Evolutionary conservation across 495 filamentous ascomycete genomes (phyloP).

Genomic region (Penicillium simplicissimum): DNA sequence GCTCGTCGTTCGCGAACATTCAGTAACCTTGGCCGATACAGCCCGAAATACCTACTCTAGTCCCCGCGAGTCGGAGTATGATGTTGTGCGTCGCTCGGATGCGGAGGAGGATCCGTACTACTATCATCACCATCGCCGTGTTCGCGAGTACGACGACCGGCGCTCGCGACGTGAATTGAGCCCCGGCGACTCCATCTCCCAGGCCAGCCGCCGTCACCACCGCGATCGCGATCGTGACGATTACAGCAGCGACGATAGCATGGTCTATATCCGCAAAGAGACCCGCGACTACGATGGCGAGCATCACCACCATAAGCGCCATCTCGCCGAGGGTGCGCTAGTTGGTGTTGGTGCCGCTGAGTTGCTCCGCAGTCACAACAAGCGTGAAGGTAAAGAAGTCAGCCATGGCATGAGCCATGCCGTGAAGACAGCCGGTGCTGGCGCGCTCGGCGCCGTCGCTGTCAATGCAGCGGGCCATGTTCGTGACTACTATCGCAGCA

Average conservation of each 20-base stretch:
- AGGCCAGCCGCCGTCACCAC: constrained; percentile 43
- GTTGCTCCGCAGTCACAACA: constrained; percentile 66
- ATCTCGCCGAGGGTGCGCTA: constrained; percentile 84
- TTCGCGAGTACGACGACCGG: constrained; percentile 56
- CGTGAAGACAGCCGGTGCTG: constrained; percentile 77
- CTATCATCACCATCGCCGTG: constrained; percentile 60
- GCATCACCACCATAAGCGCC: constrained; percentile 66
- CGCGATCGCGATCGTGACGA: constrained; percentile 34
- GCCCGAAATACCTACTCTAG: constrained; percentile 67
- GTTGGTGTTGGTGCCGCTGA: constrained; percentile 77
- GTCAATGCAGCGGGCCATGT: constrained; percentile 76
- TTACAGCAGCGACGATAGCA: constrained; percentile 66
- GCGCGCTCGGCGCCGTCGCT: constrained; percentile 77
- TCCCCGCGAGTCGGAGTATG: constrained; percentile 65
- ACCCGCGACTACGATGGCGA: constrained; percentile 55
- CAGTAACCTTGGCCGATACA: constrained; percentile 70
- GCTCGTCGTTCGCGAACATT: constrained; percentile 72
- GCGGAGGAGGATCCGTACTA: constrained; percentile 57
- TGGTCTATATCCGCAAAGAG: constrained; percentile 59
- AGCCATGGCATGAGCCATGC: constrained; percentile 60
- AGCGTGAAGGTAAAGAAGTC: constrained; percentile 58
- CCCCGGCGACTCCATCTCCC: constrained; percentile 60
- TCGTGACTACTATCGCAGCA: constrained; percentile 68
- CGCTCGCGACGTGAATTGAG: constrained; percentile 57
- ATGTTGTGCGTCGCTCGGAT: constrained; percentile 67